Percentiles rank a stretch among this genome's conserved stretches.
These are phyloP conservation scores for Blastobotrys mokoenaii DNA, from an alignment of 805 yeast genomes.

Conservation along the genomic window DNA sequence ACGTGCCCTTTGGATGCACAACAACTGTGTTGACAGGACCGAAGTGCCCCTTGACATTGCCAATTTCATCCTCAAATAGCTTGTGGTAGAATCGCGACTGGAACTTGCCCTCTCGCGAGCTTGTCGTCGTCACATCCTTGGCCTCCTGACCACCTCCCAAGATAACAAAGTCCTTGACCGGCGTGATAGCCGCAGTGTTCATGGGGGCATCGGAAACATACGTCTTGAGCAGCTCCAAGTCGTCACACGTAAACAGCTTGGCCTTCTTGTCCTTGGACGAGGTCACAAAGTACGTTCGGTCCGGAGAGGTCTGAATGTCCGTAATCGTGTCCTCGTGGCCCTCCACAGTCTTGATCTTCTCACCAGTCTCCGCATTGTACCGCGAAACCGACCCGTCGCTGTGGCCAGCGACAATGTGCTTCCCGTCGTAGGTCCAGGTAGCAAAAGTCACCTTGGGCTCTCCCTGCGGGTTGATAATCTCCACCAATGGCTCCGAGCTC, in stretches of 20 bases:
- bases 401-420: constrained; percentile 76
- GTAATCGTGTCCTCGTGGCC: constrained; percentile 70
- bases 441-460: constrained; percentile 43
- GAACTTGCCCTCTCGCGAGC: constrained; percentile 87
- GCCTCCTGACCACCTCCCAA: constrained; percentile 99
- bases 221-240: constrained; percentile 60
- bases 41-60: constrained; percentile 96
- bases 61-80: constrained; percentile 90
- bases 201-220: constrained; percentile 86
- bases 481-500: constrained; percentile 44
- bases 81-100: constrained; percentile 96
- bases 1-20: constrained; percentile 86
- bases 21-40: constrained; percentile 96
- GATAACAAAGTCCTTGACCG: constrained; percentile 82
- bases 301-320: constrained; percentile 85
- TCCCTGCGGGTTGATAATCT: constrained; percentile 51
- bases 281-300: constrained; percentile 82
- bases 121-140: constrained; percentile 94
- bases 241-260: constrained; percentile 66
- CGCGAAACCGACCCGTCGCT: constrained; percentile 79
- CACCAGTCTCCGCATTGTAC: constrained; percentile 68
- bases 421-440: constrained; percentile 74
- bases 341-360: constrained; percentile 32
- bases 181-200: constrained; percentile 92
- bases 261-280: constrained; percentile 89